Evolutionary conservation across 2,329 filamentous ascomycete species (phyloP), one percentile per base, ranked within the genome.

Genomic region (Knufia petricola): DNA sequence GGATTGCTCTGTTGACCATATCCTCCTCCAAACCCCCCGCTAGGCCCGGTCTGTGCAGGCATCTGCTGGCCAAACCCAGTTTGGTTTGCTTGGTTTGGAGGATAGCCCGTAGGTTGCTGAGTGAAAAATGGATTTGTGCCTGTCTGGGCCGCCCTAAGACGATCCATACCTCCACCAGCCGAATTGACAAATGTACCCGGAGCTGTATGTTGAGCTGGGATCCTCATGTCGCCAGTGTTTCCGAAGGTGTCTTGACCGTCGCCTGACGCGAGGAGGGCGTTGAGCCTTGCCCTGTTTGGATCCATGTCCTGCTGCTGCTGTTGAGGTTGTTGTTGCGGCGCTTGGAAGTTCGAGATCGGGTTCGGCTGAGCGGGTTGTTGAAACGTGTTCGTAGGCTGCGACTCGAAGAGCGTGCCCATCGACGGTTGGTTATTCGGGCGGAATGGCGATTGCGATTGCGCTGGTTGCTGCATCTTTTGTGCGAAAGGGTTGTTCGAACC

Each of bases 401-500:
- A 87, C 66, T 95, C 89, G 23, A 83, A 82, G 13, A 95, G 73
- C 2, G 82, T 80, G 58, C 80, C 79, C 44, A 96, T 76, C 2
- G 82, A 81, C 10, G 87, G 82, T 70, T 81, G 62, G 70, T 79
- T 61, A 73, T 82, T 69, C 57, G 77, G 72, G 51, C 67, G 67
- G 61, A 84, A 80, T n/a, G 82, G 77, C 10, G 78, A 74, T 13
- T 55, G 55, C 13, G 55, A 53, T 32, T 36, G 39, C 4, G 28
- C 19, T 3, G 52, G 19, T 38, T 50, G 51, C 30, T 52, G 54
- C 6, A 51, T 43, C 39, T 46, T 55, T 42, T 58, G 56, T 21
- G 92, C 90, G 62, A 98, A 98, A 2, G 92, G 92, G 64, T 98
- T 98, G 73, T 98, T 98, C 13, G 92, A 96, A 41, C 92, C 92